These are phyloP conservation scores for Pyrenopolyporus hunteri DNA, from an alignment of 495 filamentous ascomycete species.

Conservation along the genomic window DNA sequence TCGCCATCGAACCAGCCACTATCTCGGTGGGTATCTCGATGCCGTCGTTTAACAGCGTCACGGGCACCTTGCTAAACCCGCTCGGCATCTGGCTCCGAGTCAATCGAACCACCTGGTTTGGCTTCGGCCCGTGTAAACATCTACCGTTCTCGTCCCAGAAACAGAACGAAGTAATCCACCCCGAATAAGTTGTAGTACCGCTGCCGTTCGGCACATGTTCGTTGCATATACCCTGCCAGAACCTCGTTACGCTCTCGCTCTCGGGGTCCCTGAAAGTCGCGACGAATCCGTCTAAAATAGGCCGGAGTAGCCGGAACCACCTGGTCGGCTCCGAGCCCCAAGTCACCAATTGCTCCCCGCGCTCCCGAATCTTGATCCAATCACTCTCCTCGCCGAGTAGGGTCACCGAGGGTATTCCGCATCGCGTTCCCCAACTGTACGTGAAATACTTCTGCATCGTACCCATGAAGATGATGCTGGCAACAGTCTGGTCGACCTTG, in stretches of 20 bases:
- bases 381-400: slow-evolving; percentile 48
- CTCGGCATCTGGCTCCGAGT: slow-evolving; percentile 45
- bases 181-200: slow-evolving; percentile 45
- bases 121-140: slow-evolving; percentile 40
- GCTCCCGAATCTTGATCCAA: slow-evolving; percentile 47
- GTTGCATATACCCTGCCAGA: slow-evolving; percentile 48
- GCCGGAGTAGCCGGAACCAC: slow-evolving; percentile 43
- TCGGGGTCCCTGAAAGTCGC: slow-evolving; percentile 44
- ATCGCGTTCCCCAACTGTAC: slow-evolving; percentile 46
- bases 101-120: slow-evolving; percentile 27
- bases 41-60: slow-evolving; percentile 42
- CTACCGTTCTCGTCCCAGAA: slow-evolving; percentile 50
- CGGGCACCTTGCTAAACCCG: slow-evolving; percentile 47
- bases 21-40: slow-evolving; percentile 44
- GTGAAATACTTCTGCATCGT: slow-evolving; percentile 56
- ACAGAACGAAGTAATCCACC: slow-evolving; percentile 53
- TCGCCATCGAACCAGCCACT: slow-evolving; percentile 48
- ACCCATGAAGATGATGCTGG: slow-evolving; percentile 53
- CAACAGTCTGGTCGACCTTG: slow-evolving; percentile 48
- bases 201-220: slow-evolving; percentile 44
- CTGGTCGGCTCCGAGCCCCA: slow-evolving; percentile 43
- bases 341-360: slow-evolving; percentile 36
- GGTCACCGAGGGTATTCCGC: slow-evolving; percentile 53
- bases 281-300: slow-evolving; percentile 45
- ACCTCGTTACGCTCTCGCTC: slow-evolving; percentile 25